A percentile compares a stretch with the other conserved stretches of the same genome.
phyloP scores from a whole-genome alignment of 768 basidiomycete species.

The Pulveroboletus sp. region DNA sequence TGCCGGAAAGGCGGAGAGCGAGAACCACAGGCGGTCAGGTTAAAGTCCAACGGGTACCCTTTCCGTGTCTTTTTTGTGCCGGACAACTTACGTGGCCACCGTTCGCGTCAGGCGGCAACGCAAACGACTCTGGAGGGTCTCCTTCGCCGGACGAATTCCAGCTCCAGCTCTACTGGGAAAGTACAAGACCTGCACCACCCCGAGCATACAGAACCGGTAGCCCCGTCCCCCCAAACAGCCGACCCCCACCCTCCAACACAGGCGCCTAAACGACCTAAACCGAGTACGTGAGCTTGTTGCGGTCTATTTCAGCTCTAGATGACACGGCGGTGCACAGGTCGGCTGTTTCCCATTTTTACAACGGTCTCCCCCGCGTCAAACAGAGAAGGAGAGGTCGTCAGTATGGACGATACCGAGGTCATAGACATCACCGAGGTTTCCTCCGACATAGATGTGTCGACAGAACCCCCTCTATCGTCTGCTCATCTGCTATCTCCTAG shows the following conservation, averaged over 20 bases:
- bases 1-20: constrained; percentile 25
- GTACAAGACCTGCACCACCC: neutral
- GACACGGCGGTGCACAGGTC: constrained; percentile 12
- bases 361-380: constrained; percentile 3
- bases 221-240: neutral
- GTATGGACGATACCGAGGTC: constrained; percentile 15
- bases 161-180: neutral
- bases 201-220: neutral
- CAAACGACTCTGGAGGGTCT: constrained; percentile 28
- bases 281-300: constrained; percentile 17
- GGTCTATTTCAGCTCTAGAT: neutral
- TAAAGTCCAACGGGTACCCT: constrained; percentile 18
- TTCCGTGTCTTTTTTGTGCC: neutral
- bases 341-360: constrained; percentile 26
- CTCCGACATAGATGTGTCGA: constrained; percentile 13
- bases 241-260: constrained; percentile 1
- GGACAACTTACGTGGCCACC: constrained; percentile 4
- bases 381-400: constrained; percentile 2
- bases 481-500: constrained; percentile 5
- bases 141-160: constrained; percentile 17
- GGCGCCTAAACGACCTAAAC: constrained; percentile 3
- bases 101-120: constrained; percentile 7
- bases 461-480: constrained; percentile 10
- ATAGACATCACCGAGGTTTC: constrained; percentile 18
- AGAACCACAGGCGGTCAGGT: constrained; percentile 10